A percentile compares a stretch with the other conserved stretches of the same genome.
Conservation (phyloP, 805 yeast genomes). For the Aciculoconidium aculeatum region DNA sequence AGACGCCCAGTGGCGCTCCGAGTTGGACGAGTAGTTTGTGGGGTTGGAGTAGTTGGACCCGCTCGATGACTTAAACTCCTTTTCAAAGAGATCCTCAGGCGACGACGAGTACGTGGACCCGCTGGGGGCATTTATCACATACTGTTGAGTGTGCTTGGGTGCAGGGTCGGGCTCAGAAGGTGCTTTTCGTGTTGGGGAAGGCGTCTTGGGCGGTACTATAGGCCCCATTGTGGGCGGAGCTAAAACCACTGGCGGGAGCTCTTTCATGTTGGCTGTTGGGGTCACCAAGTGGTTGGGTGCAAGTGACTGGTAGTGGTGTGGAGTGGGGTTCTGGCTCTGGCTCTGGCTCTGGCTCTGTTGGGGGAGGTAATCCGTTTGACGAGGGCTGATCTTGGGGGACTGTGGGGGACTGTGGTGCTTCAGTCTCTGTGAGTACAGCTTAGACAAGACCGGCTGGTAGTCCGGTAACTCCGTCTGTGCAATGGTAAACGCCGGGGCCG, state of each 20-base stretch:
- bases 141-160: constrained; percentile 2
- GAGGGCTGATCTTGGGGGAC: too few relatives aligned
- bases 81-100: constrained; percentile 10
- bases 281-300: too few relatives aligned
- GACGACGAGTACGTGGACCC: constrained; percentile 9
- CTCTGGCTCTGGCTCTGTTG: too few relatives aligned
- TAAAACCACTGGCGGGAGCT: too few relatives aligned
- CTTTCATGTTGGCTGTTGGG: too few relatives aligned
- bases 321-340: too few relatives aligned
- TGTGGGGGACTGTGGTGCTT: too few relatives aligned
- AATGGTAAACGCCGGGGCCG: constrained; percentile 10
- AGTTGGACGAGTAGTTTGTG: constrained; percentile 20
- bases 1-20: constrained; percentile 39
- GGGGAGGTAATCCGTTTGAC: too few relatives aligned
- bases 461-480: constrained; percentile 33
- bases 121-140: not conserved
- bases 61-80: constrained; percentile 6
- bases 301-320: too few relatives aligned
- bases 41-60: constrained; percentile 34
- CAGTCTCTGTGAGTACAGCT: constrained; percentile 1
- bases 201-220: constrained; percentile 4
- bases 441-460: constrained; percentile 17
- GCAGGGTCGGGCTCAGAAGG: constrained; percentile 2
- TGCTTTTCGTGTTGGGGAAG: constrained; percentile 6
- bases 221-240: too few relatives aligned